These are phyloP conservation scores for Takashimella tepidaria DNA, from an alignment of 1,284 basidiomycete genomes.

Conservation along the genomic window DNA sequence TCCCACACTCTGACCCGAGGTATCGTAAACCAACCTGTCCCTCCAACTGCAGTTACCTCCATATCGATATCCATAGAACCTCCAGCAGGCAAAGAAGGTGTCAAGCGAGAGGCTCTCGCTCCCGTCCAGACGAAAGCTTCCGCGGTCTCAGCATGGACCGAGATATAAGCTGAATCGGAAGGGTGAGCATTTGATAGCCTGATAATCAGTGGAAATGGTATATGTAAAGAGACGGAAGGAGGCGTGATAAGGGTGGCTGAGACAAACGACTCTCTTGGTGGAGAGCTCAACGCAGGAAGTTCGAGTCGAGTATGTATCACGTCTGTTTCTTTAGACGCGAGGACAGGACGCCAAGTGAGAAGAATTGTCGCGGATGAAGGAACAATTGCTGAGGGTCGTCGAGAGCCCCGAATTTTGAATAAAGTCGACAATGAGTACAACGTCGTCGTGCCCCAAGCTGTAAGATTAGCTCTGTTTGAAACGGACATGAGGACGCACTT, in stretches of 20 bases:
- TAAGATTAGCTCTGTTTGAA: neutral
- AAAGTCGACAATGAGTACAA: slow-evolving; percentile 20
- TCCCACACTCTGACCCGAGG: slow-evolving; percentile 35
- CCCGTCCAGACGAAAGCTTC: slow-evolving; percentile 44
- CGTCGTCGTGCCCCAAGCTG: slow-evolving; percentile 16
- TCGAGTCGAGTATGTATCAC: slow-evolving; percentile 8
- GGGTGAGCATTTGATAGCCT: slow-evolving; percentile 39
- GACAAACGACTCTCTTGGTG: slow-evolving; percentile 32
- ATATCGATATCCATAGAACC: slow-evolving; percentile 14
- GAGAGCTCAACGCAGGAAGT: slow-evolving; percentile 25
- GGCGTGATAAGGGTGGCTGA: slow-evolving; percentile 21
- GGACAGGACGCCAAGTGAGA: slow-evolving; percentile 11
- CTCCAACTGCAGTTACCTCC: slow-evolving; percentile 25
- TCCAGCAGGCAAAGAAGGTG: slow-evolving; percentile 23
- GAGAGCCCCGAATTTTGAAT: slow-evolving; percentile 14
- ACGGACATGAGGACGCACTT: slow-evolving; percentile 11
- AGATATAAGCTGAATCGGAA: slow-evolving; percentile 19
- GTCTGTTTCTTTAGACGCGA: neutral
- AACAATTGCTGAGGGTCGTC: slow-evolving; percentile 7
- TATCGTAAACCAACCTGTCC: slow-evolving; percentile 29
- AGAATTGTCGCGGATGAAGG: slow-evolving; percentile 3
- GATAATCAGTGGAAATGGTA: slow-evolving; percentile 33
- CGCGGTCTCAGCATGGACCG: slow-evolving; percentile 33
- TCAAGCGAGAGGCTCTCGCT: slow-evolving; percentile 21
- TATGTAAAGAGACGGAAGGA: slow-evolving; percentile 13